Base-by-base conservation (phyloP, 1,284 basidiomycete species). In the Sporisorium sorghi region DNA sequence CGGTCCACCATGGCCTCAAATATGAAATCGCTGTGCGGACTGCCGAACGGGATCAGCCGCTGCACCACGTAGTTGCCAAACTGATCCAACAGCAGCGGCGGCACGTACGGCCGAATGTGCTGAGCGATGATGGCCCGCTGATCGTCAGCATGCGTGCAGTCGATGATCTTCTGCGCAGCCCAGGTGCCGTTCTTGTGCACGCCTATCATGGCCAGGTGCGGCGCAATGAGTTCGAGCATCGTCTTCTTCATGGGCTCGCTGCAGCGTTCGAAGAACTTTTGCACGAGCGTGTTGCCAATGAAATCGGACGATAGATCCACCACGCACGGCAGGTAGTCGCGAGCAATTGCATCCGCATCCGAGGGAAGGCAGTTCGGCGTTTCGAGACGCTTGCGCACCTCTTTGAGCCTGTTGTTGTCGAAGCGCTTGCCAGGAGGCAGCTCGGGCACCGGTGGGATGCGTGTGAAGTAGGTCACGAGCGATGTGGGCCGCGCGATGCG, bases 121-220 rank as follows among this genome's bases (percentile, higher is more conserved):
- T 92, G 90, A 46, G 91, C 90, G 80, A 99, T 91, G 37, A 97
- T 86, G 3, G 87, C 88, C 59, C 94, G 89, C 85, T 99, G 97
- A 68, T 97, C 94, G 7, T 91, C 90, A n/a, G 89, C 91, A 58
- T 90, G 89, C 44, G 95, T 92, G 52, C 76, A 77, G 86, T 98
- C 95, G 75, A 99, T 98, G 83, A 98, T 96, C 88, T 85, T 82
- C 86, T 99, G 97, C 3, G 95, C 96, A 0, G 97, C 96, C 97
- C 97, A 99, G 0, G 97, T 99, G 40, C 97, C 97, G 80, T 99
- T 99, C 87, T 99, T 99, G 88, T 99, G 97, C 54, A 96, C 94
- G 51, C 97, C 97, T 75, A 98, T 97, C 89, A 93, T 93, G 26
- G 96, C 97, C 24, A 99, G 87, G 84, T 97, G 92, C 55, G 97